phyloP scores from a whole-genome alignment of 2,329 filamentous ascomycete species.

The Ascocoryne sarcoides region DNA sequence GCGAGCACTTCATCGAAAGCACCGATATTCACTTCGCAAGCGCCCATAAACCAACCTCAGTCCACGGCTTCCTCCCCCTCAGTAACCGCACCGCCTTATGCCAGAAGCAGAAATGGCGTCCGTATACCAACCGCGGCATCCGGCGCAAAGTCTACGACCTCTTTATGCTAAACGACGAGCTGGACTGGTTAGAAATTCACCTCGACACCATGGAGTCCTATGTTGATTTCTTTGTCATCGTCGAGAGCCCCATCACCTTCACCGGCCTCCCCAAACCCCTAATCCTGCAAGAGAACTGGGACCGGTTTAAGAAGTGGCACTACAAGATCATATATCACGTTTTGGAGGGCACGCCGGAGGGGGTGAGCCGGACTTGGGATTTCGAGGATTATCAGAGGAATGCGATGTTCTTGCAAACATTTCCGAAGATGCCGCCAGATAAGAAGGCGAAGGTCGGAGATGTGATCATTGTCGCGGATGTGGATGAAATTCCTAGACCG shows the following conservation, averaged over 20 bases:
- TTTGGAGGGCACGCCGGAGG: conserved; percentile 36
- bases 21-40: conserved; percentile 10
- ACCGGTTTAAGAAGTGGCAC: conserved; percentile 42
- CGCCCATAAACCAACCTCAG: not conserved
- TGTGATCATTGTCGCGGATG: conserved; percentile 37
- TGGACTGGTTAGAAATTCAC: conserved; percentile 59
- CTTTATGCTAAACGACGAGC: conserved; percentile 53
- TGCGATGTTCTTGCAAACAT: conserved; percentile 46
- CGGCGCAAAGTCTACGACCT: conserved; percentile 50
- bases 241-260: conserved; percentile 51
- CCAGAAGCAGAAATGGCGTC: conserved; percentile 7
- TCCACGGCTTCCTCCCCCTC: conserved; percentile 4
- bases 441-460: conserved; percentile 30
- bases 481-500: conserved; percentile 37
- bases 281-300: conserved; percentile 42
- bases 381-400: conserved; percentile 46
- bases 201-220: conserved; percentile 46
- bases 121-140: conserved; percentile 2
- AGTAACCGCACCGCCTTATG: conserved; percentile 10
- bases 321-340: conserved; percentile 53
- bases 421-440: conserved; percentile 31
- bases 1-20: conserved; percentile 9
- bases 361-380: conserved; percentile 36
- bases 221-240: conserved; percentile 58
- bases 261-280: conserved; percentile 48